Conservation (phyloP, 83 land plant genomes). For the Thuja plicata region DNA sequence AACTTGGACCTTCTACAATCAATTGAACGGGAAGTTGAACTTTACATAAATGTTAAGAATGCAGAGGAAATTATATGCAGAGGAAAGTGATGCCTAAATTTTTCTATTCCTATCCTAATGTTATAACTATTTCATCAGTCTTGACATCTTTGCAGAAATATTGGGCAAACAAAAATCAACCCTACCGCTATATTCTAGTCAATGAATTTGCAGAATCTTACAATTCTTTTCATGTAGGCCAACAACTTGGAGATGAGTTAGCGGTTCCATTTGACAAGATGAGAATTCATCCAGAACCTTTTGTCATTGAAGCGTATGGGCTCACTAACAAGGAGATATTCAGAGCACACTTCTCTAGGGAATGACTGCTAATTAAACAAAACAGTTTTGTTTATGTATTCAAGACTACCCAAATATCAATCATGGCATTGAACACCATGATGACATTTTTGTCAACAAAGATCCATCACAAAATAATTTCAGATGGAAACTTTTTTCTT, state of each 20-base stretch:
- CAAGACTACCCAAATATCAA: conserved; percentile 39
- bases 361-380: conserved; percentile 46
- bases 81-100: too few relatives aligned
- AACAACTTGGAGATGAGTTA: conserved; percentile 7
- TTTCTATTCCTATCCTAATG: too few relatives aligned
- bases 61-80: too few relatives aligned
- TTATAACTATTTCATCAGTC: too few relatives aligned
- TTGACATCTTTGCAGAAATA: too few relatives aligned
- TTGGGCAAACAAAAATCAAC: conserved; percentile 20
- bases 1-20: neutral
- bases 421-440: conserved; percentile 26
- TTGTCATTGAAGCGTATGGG: conserved; percentile 16
- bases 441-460: conserved; percentile 35
- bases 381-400: conserved; percentile 42
- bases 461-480: conserved; percentile 29
- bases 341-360: conserved; percentile 38
- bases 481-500: conserved; percentile 32
- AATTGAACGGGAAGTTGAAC: neutral
- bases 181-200: conserved; percentile 18
- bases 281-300: conserved; percentile 21
- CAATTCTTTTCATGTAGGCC: conserved; percentile 20
- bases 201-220: conserved; percentile 19
- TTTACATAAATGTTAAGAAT: neutral
- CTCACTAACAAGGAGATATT: conserved; percentile 33
- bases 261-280: conserved; percentile 15